These are phyloP conservation scores for Oryza glaberrima DNA, from an alignment of 176 grass and related monocot species.

Conservation along the genomic window DNA sequence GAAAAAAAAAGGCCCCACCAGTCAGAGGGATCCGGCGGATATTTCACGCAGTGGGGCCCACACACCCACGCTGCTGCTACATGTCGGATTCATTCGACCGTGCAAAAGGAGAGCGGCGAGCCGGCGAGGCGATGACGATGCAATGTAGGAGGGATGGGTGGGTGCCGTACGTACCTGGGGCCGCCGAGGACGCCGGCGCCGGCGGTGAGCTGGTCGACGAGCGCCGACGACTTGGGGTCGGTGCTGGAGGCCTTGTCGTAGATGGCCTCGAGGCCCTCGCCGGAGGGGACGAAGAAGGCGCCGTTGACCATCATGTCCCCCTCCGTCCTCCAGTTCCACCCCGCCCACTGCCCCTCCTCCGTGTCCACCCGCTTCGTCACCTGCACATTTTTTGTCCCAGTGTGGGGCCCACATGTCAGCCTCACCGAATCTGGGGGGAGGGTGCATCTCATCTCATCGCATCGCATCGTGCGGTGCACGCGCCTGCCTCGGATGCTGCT, in stretches of 20 bases:
- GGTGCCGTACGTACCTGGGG: conserved; percentile 51
- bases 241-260: conserved; percentile 69
- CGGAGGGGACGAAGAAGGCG: conserved; percentile 94
- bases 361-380: conserved; percentile 99
- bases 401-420: not conserved
- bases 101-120: not conserved
- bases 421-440: not conserved
- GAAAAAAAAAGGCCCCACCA: not conserved
- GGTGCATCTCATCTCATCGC: too few species aligned
- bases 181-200: conserved; percentile 87
- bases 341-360: conserved; percentile 61
- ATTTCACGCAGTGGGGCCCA: not conserved
- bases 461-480: not conserved
- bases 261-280: conserved; percentile 67
- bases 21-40: not conserved
- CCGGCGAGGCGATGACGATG: too few species aligned
- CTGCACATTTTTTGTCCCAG: conserved; percentile 22
- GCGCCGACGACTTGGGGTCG: conserved; percentile 68
- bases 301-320: conserved; percentile 96
- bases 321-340: conserved; percentile 98
- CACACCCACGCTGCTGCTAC: too few species aligned
- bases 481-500: conserved; percentile 19
- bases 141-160: too few species aligned
- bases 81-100: not conserved
- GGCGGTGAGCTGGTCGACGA: conserved; percentile 83